These are phyloP conservation scores for Mycena maculata DNA, from an alignment of 768 basidiomycete species.

Conservation along the genomic window DNA sequence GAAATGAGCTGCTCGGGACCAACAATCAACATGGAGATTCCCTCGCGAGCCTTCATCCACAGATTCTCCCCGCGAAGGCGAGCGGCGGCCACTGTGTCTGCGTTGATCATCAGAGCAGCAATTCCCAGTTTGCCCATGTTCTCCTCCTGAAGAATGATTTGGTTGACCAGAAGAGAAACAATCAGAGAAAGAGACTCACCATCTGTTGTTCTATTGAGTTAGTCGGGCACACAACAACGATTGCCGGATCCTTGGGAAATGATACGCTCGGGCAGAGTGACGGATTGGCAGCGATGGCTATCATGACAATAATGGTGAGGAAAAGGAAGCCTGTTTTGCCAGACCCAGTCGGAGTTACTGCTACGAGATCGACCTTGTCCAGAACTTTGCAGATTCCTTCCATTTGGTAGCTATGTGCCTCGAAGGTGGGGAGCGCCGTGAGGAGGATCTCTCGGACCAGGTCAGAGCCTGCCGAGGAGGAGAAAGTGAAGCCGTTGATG, in stretches of 20 bases:
- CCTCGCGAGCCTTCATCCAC: conserved; percentile 32
- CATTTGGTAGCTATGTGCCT: not conserved
- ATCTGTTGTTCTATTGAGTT: too few relatives aligned
- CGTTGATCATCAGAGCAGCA: conserved; percentile 37
- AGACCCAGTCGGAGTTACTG: not conserved
- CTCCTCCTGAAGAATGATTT: not conserved
- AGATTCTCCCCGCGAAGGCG: too few relatives aligned
- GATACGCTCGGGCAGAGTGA: not conserved
- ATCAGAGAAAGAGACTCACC: not conserved
- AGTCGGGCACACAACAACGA: too few relatives aligned
- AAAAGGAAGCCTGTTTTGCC: not conserved
- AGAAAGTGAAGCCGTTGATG: not conserved
- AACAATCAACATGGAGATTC: conserved; percentile 34
- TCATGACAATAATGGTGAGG: not conserved
- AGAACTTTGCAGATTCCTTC: too few relatives aligned
- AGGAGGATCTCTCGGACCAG: not conserved
- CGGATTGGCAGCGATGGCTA: not conserved
- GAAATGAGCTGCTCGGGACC: conserved; percentile 42
- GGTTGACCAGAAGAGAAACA: not conserved
- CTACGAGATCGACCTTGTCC: not conserved
- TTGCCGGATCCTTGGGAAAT: too few relatives aligned
- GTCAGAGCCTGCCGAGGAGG: not conserved
- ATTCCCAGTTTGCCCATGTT: conserved; percentile 32
- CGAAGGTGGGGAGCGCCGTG: not conserved
- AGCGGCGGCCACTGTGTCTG: conserved; percentile 29